Base-by-base conservation (phyloP, 2,329 filamentous ascomycete species). In the Colletotrichum zoysiae region DNA sequence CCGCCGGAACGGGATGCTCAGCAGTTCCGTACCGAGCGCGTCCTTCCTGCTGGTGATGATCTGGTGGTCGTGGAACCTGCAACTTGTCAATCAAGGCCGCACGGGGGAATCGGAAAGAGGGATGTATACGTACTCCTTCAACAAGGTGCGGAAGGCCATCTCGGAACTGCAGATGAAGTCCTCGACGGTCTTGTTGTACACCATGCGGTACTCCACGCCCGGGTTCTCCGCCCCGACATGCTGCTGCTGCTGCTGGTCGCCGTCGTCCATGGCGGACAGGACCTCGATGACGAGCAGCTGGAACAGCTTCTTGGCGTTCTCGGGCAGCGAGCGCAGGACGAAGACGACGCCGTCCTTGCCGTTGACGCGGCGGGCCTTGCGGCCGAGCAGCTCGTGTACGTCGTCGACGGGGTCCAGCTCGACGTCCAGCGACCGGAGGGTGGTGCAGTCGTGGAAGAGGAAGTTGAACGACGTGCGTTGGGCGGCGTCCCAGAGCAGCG, bases 121-220 rank as follows among this genome's bases (percentile, higher is more conserved):
- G 23, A 46, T 23, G 11, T 40, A 33, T 35, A 83, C 90, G 74
- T 82, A 96, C 88, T 99, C 96, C 83, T 98, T 98, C 74, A 99
- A 82, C 79, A 99, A 81, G 35, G 95, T 97, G 73, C 96, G 88
- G 84, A 98, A 98, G 74, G 94, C 95, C 88, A 98, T 95, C 83
- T 98, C 96, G 72, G 93, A 97, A 76, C 93, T 96, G 80, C 95
- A 98, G 61, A 99, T 96, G 81, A 99, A 98, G 78, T 97, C 95
- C 82, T 98, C 95, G 6, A 95, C 92, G 2, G 96, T 95, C 84
- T 97, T 98, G 79, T 97, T 95, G 79, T 98, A 99, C 74, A 99
- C 82, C 76, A 94, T 91, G 30, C 94, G 88, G 80, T 98, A 98
- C 82, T 98, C 95, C 20, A 99, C 90, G 0, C 93, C 95, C 2